These are phyloP conservation scores for Stylonectria norvegica DNA, from an alignment of 2,329 filamentous ascomycete genomes.

Conservation along the genomic window DNA sequence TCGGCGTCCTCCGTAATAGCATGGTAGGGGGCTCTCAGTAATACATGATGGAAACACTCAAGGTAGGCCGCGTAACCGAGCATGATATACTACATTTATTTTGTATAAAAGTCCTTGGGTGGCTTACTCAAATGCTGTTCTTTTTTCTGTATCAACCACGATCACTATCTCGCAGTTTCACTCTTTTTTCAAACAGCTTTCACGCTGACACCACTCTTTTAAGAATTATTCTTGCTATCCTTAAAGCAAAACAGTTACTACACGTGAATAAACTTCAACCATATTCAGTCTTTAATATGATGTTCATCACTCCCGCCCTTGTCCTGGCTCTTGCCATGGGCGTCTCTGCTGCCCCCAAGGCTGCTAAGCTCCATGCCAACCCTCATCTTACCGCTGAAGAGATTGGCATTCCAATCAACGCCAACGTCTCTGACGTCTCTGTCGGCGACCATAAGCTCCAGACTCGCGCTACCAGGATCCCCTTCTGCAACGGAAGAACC, in stretches of 20 bases:
- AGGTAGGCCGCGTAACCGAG: too few relatives aligned
- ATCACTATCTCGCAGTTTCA: too few relatives aligned
- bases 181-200: too few relatives aligned
- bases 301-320: slow-evolving; percentile 37
- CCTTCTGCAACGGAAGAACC: slow-evolving; percentile 37
- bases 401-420: slow-evolving; percentile 4
- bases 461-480: slow-evolving; percentile 21
- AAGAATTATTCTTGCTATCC: slow-evolving; percentile 12
- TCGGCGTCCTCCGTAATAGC: too few relatives aligned
- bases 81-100: too few relatives aligned
- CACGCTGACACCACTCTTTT: slow-evolving; percentile 27
- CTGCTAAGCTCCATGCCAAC: slow-evolving; percentile 25
- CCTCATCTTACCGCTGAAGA: slow-evolving; percentile 2
- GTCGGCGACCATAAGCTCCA: slow-evolving; percentile 1
- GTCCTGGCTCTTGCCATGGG: slow-evolving; percentile 40
- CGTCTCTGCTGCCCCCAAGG: slow-evolving; percentile 40
- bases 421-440: slow-evolving; percentile 1
- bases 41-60: too few relatives aligned
- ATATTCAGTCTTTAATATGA: slow-evolving; percentile 33
- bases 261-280: slow-evolving; percentile 5
- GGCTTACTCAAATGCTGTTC: too few relatives aligned
- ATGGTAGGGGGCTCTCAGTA: too few relatives aligned
- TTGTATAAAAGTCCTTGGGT: too few relatives aligned
- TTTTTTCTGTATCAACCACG: too few relatives aligned
- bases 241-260: slow-evolving; percentile 14